Conservation (phyloP, 2,329 filamentous ascomycete genomes). For the Acephala macrosclerotiorum region DNA sequence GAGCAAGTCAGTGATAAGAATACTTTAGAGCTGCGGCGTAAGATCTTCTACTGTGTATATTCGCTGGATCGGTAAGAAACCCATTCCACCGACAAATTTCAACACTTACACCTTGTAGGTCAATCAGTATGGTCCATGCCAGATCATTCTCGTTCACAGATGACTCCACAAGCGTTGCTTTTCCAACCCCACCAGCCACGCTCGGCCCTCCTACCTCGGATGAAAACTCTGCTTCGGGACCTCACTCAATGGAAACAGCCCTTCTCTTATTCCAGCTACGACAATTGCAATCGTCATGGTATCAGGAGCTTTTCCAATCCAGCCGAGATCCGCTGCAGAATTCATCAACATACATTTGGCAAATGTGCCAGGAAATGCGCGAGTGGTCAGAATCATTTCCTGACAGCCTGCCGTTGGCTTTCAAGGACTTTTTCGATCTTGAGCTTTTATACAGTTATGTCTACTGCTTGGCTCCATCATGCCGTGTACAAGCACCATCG, state of each 20-base stretch:
- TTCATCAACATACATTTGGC: slow-evolving; percentile 76
- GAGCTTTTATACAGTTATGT: slow-evolving; percentile 92
- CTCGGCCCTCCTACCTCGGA: slow-evolving; percentile 40
- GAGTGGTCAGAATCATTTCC: slow-evolving; percentile 85
- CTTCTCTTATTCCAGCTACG: slow-evolving; percentile 83
- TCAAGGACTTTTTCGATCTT: slow-evolving; percentile 82
- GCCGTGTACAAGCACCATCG: slow-evolving; percentile 73
- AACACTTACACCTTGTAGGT: slow-evolving; percentile 54
- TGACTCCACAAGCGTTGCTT: slow-evolving; percentile 82
- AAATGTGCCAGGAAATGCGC: slow-evolving; percentile 77
- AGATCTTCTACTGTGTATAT: slow-evolving; percentile 91
- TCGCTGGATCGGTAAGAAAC: slow-evolving; percentile 77
- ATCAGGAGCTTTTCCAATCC: slow-evolving; percentile 86
- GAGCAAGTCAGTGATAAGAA: slow-evolving; percentile 72
- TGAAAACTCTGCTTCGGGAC: slow-evolving; percentile 46
- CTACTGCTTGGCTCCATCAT: slow-evolving; percentile 84
- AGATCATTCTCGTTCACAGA: slow-evolving; percentile 94
- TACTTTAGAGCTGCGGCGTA: slow-evolving; percentile 78
- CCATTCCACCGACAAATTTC: background rate
- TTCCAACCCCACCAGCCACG: slow-evolving; percentile 59
- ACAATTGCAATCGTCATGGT: slow-evolving; percentile 87
- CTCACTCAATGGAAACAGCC: slow-evolving; percentile 70
- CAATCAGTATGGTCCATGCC: slow-evolving; percentile 87
- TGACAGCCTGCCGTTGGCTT: slow-evolving; percentile 65
- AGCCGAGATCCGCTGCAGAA: slow-evolving; percentile 73